phyloP scores from a whole-genome alignment of 2,329 filamentous ascomycete species.

The Helotiales sp. region DNA sequence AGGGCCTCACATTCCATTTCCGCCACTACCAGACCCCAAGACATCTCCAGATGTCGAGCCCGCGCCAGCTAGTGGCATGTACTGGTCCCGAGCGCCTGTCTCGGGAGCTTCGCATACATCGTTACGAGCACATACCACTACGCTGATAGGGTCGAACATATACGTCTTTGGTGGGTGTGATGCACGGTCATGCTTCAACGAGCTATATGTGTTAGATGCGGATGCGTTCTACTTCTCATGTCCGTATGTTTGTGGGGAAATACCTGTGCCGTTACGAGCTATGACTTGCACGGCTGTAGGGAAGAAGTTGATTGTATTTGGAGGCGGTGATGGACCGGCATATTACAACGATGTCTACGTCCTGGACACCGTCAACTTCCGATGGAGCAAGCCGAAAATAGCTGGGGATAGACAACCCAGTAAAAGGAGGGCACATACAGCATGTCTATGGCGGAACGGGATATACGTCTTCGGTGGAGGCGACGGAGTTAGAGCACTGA shows the following conservation, averaged over 20 bases:
- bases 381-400: conserved; percentile 64
- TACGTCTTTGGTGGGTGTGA: conserved; percentile 72
- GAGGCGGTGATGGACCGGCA: conserved; percentile 67
- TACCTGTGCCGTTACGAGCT: conserved; percentile 64
- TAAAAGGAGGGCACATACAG: conserved; percentile 65
- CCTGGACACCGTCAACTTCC: conserved; percentile 68
- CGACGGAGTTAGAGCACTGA: conserved; percentile 68
- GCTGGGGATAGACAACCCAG: conserved; percentile 57
- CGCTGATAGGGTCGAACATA: conserved; percentile 64
- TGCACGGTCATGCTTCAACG: conserved; percentile 66
- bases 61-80: conserved; percentile 70
- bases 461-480: conserved; percentile 73
- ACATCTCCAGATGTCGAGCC: conserved; percentile 59
- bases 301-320: conserved; percentile 70
- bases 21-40: conserved; percentile 55
- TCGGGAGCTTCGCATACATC: conserved; percentile 62
- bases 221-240: conserved; percentile 70
- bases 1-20: conserved; percentile 50
- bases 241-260: conserved; percentile 64
- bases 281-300: conserved; percentile 73
- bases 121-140: conserved; percentile 66
- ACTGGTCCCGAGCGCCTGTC: conserved; percentile 67
- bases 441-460: conserved; percentile 70
- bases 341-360: conserved; percentile 75
- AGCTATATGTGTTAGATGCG: conserved; percentile 67